Conservation (phyloP, 2,329 filamentous ascomycete species). For the Arthroderma uncinatum region DNA sequence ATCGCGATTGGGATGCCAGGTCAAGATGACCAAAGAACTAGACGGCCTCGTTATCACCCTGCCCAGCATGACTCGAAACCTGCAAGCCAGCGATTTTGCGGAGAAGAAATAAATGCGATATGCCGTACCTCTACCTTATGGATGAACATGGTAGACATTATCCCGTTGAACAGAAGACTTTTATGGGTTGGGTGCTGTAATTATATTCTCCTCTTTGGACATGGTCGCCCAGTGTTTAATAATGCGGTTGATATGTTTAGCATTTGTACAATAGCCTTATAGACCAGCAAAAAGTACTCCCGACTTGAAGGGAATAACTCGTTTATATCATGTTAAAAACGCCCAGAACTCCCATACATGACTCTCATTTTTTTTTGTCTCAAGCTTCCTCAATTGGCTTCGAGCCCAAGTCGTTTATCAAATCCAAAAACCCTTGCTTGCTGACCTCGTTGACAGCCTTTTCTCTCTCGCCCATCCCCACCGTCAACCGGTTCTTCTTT, state of each 20-base stretch:
- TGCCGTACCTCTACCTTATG: neutral
- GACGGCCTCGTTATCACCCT: constrained; percentile 77
- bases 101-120: constrained; percentile 25
- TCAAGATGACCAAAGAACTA: constrained; percentile 80
- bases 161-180: neutral
- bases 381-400: constrained; percentile 37
- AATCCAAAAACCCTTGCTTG: constrained; percentile 87
- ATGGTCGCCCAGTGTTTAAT: neutral
- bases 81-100: constrained; percentile 87
- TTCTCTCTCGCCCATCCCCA: constrained; percentile 69
- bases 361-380: neutral
- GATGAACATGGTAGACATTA: neutral
- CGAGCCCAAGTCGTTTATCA: constrained; percentile 56
- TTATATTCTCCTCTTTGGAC: neutral
- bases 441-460: constrained; percentile 92
- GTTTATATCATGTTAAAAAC: constrained; percentile 9
- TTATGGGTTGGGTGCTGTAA: neutral
- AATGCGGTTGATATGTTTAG: neutral
- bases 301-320: constrained; percentile 13
- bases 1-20: constrained; percentile 73
- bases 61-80: constrained; percentile 86
- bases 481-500: constrained; percentile 58
- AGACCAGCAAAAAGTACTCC: constrained; percentile 9
- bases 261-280: constrained; percentile 11
- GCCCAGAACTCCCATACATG: neutral